Percentiles rank a stretch among this genome's conserved stretches.
Conservation (phyloP, 2,329 filamentous ascomycete species). For the Ascochyta viciae-villosae region DNA sequence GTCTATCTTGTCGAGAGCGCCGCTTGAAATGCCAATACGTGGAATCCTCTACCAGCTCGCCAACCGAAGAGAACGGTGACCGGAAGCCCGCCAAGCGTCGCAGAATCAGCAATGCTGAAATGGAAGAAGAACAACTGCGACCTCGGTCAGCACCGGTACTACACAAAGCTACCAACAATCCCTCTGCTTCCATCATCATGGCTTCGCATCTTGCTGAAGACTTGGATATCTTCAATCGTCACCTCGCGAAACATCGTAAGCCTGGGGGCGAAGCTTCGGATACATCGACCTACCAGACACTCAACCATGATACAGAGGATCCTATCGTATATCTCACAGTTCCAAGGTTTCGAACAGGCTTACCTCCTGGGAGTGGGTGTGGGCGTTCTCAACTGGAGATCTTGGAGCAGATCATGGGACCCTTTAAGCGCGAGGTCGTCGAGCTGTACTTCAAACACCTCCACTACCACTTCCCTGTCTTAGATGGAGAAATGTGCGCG, state of each 20-base stretch:
- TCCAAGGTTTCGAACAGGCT: conserved; percentile 57
- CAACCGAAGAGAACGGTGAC: conserved; percentile 33
- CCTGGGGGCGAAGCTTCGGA: conserved; percentile 37
- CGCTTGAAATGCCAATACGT: conserved; percentile 48
- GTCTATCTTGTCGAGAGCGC: conserved; percentile 50
- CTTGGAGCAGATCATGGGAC: conserved; percentile 51
- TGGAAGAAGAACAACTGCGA: conserved; percentile 27
- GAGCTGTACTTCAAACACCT: conserved; percentile 55
- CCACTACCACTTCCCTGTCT: conserved; percentile 49
- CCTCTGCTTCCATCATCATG: conserved; percentile 49
- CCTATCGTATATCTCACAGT: conserved; percentile 55
- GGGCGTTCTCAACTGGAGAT: conserved; percentile 51
- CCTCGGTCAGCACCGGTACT: conserved; percentile 35
- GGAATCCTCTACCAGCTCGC: conserved; percentile 33
- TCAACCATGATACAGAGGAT: conserved; percentile 54
- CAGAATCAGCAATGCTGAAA: conserved; percentile 34
- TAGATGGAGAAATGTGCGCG: conserved; percentile 50
- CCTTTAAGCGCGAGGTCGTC: conserved; percentile 48
- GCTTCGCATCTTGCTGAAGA: conserved; percentile 53
- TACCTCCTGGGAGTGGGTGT: conserved; percentile 43
- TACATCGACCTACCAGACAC: conserved; percentile 56
- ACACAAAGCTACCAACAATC: conserved; percentile 39
- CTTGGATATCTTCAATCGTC: conserved; percentile 50
- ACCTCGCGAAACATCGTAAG: conserved; percentile 45
- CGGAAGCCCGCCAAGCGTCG: conserved; percentile 35